Base-by-base conservation (phyloP, 129 eudicot genomes). In the Logfia minima region DNA sequence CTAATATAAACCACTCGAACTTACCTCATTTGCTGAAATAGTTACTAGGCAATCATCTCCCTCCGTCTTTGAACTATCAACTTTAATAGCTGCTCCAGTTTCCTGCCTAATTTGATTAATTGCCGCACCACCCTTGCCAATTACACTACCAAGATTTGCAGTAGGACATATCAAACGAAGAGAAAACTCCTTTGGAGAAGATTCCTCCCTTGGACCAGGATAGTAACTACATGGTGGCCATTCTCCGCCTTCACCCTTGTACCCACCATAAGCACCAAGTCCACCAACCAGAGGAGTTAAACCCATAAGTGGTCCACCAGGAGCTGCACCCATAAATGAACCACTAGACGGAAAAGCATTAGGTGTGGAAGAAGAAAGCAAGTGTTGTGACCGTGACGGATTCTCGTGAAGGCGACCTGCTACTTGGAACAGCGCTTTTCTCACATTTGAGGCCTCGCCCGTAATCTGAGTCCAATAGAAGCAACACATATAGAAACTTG, bases 41-140 rank as follows among this genome's bases (percentile, higher is more conserved):
- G 89, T 76, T 45, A 94, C 89, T 69, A 94, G 43, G 73, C 99
- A 91, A 83, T 94, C 97, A 75, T 91, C 97, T 58, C 86, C 97
- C 76, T 85, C 96, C 1, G 97, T 79, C 45, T 87, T 52, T 51
- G 99, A 91, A 77, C 96, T 94, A 73, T 94, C 96, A 59, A 91
- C 99, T 77, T 91, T 94, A 17, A 94, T 84, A 64, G 67, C 67
- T 31, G 99, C 99, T 8, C 97, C 84, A 41, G 99, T 84, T 75
- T 94, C 99, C 75, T 91, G 97, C 63, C 99, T 90, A 43, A 94
- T 89, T 79, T 94, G 97, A 83, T 94, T 94, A 60, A 94, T 94
- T 63, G 90, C 89, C 8, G 79, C 79, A 80, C 99, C 99, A 76
- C 90, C 90, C 79, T 94, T 94, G 41, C 99, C 99, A 66, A 94